Base-by-base conservation (phyloP, 2,329 filamentous ascomycete species). In the Chalara sp. region DNA sequence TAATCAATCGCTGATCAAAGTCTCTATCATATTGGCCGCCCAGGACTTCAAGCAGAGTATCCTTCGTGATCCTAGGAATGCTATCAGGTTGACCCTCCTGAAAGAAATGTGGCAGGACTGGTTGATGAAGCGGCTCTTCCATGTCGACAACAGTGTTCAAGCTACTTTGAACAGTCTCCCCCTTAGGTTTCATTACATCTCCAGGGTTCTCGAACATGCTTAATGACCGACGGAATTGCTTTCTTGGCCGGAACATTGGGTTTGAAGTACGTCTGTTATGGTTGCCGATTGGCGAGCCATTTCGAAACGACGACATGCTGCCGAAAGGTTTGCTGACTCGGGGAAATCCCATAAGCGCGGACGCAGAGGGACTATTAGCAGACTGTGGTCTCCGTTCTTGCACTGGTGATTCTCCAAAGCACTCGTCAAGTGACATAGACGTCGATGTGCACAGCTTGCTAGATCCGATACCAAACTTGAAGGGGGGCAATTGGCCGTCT, bases 161-260 rank as follows among this genome's bases (percentile, higher is more conserved):
- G 53, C 73, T 72, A 61, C 75, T 77, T 52, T 76, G 65, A 60
- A 72, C 67, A 8, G 79, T 79, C 44, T 82, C 80, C 57, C 85
- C 74, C 67, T 90, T 89, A 50, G 84, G 76, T 70, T 89, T 89
- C 73, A 95, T 87, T 50, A 96, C 77, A 65, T 97, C 93, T 58
- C 81, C 87, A 4, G 91, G 87, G 66, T 87, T 83, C 72, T 97
- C 92, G 70, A 95, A 99, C 93, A 99, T 99, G 78, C 93, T 97
- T 64, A 96, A 73, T 29, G 92, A 95, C 58, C 93, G 84, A 54
- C 93, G 84, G 64, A 92, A 92, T 67, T 93, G 88, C 65, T 95
- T 95, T 58, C 91, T 81, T 43, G 87, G 87, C 55, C 89, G 83
- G 61, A 83, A 74, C 58, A 87, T 80, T 51, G 79, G 86, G 67